Evolutionary conservation across 2,329 filamentous ascomycete genomes (phyloP).

Genomic region (Fusarium cicatricum): DNA sequence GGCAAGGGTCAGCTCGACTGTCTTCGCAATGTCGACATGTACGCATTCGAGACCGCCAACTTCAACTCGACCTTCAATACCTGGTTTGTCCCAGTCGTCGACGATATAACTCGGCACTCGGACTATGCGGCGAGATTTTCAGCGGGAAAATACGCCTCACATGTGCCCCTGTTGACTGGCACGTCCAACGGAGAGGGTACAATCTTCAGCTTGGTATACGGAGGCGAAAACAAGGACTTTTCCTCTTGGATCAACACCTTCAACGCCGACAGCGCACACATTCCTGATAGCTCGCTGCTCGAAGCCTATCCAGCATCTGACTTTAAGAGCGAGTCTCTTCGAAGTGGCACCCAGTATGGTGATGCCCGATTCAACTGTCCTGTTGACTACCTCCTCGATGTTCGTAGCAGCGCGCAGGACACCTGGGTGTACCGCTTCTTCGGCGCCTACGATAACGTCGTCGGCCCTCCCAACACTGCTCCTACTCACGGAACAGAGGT

Average conservation of each 20-base stretch:
- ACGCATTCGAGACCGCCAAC: slow-evolving; percentile 34
- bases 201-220: slow-evolving; percentile 49
- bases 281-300: slow-evolving; percentile 24
- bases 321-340: slow-evolving; percentile 48
- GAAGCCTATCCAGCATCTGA: slow-evolving; percentile 40
- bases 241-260: slow-evolving; percentile 39
- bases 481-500: slow-evolving; percentile 46
- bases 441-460: slow-evolving; percentile 52
- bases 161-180: slow-evolving; percentile 48
- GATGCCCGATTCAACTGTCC: slow-evolving; percentile 57
- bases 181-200: slow-evolving; percentile 49
- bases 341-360: slow-evolving; percentile 54
- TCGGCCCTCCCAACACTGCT: slow-evolving; percentile 40
- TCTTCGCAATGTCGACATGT: slow-evolving; percentile 44
- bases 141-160: slow-evolving; percentile 41
- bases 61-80: slow-evolving; percentile 48
- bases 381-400: slow-evolving; percentile 50
- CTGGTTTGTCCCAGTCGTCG: slow-evolving; percentile 53
- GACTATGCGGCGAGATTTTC: slow-evolving; percentile 41
- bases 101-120: slow-evolving; percentile 46
- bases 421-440: slow-evolving; percentile 57
- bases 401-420: slow-evolving; percentile 48
- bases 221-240: slow-evolving; percentile 42
- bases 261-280: slow-evolving; percentile 34
- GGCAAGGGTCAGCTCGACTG: slow-evolving; percentile 48